Evolutionary conservation across 1,139 yeast species (phyloP), one percentile per base, ranked within the genome.

Genomic region (Scheffersomyces stambukii): DNA sequence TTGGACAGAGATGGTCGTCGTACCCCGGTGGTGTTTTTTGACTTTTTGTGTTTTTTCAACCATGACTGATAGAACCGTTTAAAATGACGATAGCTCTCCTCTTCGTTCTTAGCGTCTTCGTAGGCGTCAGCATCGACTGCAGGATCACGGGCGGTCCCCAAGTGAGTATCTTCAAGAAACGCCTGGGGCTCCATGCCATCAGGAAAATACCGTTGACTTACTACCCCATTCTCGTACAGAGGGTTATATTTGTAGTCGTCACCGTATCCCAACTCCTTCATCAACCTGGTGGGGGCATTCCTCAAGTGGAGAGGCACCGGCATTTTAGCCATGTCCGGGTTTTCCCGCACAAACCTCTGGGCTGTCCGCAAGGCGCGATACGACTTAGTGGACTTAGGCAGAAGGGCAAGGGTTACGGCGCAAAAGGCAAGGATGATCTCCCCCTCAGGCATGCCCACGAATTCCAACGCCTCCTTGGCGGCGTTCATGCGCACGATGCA

Each of bases 361-460:
- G 91, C 77, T 18, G 69, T 57, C 15, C 79, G 69, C 64, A 86
- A 77, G 0, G 91, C 95, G 33, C 88, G 63, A 47, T 89, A 89
- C 0, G 93, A 76, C 47, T 81, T 80, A 9, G 89, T 86, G 5
- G 95, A 82, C 53, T 93, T 93, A 1, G 79, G 77, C 0, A 97
- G 94, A 32, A 77, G 60, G 0, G 97, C 95, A 16, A 91, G 61
- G 42, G 88, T 83, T 18, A 83, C 88, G 1, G 95, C 89, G 53
- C 96, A 86, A 45, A 91, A 98, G 0, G 91, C 98, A 27, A 91
- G 59, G 3, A 88, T 77, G 19, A 85, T 68, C 50, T 91, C 96
- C 2, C 94, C 94, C 50, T 93, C 98, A 0, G 99, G 99, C 73
- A 91, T 70, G 0, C 99, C 99, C n/a, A 91, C 71, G 54, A 83